Evolutionary conservation across 441 rosid species (phyloP).

Genomic region (Corymbia citriodora): DNA sequence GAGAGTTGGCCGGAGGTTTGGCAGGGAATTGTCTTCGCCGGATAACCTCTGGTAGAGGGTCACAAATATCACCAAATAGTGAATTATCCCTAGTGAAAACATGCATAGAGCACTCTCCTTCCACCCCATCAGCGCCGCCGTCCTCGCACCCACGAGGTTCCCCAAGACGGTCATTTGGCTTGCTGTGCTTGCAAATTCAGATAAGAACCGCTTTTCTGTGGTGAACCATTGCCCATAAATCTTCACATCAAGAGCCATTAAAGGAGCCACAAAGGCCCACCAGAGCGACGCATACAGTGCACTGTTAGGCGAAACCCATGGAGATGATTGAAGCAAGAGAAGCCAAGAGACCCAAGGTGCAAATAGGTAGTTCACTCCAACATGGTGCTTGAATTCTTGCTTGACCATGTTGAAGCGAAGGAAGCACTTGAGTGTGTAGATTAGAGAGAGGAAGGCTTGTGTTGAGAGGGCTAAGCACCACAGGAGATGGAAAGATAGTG

Average conservation of each 20-base stretch:
- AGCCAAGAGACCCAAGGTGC: conserved; percentile 59
- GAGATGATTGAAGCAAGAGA: conserved; percentile 58
- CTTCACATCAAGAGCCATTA: conserved; percentile 44
- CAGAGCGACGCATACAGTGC: conserved; percentile 22
- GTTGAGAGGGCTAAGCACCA: conserved; percentile 25
- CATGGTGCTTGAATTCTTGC: conserved; percentile 33
- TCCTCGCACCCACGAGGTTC: conserved; percentile 50
- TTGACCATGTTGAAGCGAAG: conserved; percentile 26
- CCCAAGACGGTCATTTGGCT: conserved; percentile 58
- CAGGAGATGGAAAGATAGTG: conserved; percentile 12
- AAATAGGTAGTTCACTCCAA: conserved; percentile 57
- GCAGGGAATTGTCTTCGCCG: conserved; percentile 32
- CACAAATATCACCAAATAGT: conserved; percentile 58
- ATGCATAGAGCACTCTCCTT: conserved; percentile 47
- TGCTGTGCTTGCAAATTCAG: conserved; percentile 50
- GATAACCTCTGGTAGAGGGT: conserved; percentile 63
- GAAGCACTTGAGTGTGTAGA: conserved; percentile 23
- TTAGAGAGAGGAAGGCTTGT: conserved; percentile 15
- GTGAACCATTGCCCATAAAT: conserved; percentile 81
- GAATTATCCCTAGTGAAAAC: conserved; percentile 59
- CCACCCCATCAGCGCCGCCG: conserved; percentile 64
- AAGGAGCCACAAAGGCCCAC: conserved; percentile 37
- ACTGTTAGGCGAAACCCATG: conserved; percentile 7
- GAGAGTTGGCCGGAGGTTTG: conserved; percentile 38
- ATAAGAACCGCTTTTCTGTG: conserved; percentile 50